Evolutionary conservation across 148 eudicot species (phyloP).

Genomic region (Simmondsia chinensis): DNA sequence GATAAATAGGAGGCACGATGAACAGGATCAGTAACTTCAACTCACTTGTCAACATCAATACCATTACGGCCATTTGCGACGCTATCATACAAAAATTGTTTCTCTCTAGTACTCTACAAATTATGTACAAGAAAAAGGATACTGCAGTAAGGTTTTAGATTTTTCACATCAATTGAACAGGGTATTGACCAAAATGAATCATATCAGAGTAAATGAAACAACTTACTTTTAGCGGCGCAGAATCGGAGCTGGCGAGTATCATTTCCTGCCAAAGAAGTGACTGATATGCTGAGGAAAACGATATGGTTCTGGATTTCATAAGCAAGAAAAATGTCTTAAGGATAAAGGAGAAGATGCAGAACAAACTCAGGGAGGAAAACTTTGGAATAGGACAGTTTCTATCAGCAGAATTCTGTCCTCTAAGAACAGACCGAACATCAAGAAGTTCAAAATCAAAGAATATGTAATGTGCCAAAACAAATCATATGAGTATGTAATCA

Average conservation of each 20-base stretch:
- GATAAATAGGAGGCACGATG: too few relatives aligned
- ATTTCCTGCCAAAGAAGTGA: constrained; percentile 37
- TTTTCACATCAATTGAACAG: too few relatives aligned
- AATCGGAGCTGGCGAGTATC: constrained; percentile 53
- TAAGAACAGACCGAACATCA: too few relatives aligned
- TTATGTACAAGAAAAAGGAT: neutral
- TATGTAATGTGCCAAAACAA: too few relatives aligned
- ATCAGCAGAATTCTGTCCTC: too few relatives aligned
- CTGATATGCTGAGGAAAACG: neutral
- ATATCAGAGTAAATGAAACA: neutral
- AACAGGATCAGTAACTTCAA: neutral
- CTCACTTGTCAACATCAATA: constrained; percentile 84
- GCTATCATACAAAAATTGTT: constrained; percentile 69
- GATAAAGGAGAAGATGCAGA: too few relatives aligned
- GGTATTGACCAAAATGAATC: too few relatives aligned
- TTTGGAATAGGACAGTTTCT: too few relatives aligned
- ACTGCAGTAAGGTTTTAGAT: constrained; percentile 1
- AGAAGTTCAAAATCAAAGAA: too few relatives aligned
- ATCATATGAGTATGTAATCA: too few relatives aligned
- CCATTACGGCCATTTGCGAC: constrained; percentile 95
- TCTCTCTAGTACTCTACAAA: constrained; percentile 46
- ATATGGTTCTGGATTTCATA: neutral
- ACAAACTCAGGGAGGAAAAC: too few relatives aligned
- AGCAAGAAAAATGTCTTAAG: too few relatives aligned
- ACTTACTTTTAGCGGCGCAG: constrained; percentile 40